Percentiles rank a stretch among this genome's conserved stretches.
Evolutionary conservation across 768 basidiomycete genomes (phyloP).

Genomic region (Gelatoporia subvermispora): DNA sequence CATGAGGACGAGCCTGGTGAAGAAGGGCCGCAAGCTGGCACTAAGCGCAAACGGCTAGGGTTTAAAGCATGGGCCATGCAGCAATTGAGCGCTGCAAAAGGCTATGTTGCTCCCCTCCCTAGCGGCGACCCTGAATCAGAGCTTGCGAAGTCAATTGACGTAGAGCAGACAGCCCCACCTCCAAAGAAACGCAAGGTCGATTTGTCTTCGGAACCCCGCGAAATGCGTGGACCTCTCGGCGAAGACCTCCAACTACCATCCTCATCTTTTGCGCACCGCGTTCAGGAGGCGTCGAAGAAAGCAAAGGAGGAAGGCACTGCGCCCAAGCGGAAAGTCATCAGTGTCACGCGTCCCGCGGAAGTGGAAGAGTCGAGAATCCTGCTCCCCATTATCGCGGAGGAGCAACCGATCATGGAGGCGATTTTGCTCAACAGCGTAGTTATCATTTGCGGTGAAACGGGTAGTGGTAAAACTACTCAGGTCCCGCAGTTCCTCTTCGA

Average conservation of each 20-base stretch:
- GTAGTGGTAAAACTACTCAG: constrained; percentile 97
- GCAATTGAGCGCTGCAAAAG: constrained; percentile 56
- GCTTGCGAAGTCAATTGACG: not conserved
- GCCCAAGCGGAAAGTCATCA: constrained; percentile 35
- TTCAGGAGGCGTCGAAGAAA: constrained; percentile 23
- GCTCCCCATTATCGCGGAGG: constrained; percentile 88
- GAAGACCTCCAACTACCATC: constrained; percentile 61
- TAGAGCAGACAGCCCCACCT: constrained; percentile 5
- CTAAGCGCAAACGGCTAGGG: constrained; percentile 38
- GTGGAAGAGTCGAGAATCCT: constrained; percentile 74
- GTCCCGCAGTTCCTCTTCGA: constrained; percentile 98
- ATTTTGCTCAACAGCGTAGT: constrained; percentile 83
- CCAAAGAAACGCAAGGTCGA: constrained; percentile 49
- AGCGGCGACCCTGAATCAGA: not conserved
- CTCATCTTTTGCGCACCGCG: constrained; percentile 56
- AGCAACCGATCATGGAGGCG: constrained; percentile 91
- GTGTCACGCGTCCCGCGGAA: constrained; percentile 59
- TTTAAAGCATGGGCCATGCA: constrained; percentile 92
- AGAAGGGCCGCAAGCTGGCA: constrained; percentile 16
- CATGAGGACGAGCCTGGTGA: constrained; percentile 14
- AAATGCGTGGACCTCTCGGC: constrained; percentile 79
- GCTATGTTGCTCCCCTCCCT: constrained; percentile 27
- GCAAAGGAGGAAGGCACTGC: not conserved
- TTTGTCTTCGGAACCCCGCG: constrained; percentile 21
- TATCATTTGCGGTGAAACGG: constrained; percentile 91